Evolutionary conservation across 768 basidiomycete species (phyloP).

Genomic region (Vararia minispora): DNA sequence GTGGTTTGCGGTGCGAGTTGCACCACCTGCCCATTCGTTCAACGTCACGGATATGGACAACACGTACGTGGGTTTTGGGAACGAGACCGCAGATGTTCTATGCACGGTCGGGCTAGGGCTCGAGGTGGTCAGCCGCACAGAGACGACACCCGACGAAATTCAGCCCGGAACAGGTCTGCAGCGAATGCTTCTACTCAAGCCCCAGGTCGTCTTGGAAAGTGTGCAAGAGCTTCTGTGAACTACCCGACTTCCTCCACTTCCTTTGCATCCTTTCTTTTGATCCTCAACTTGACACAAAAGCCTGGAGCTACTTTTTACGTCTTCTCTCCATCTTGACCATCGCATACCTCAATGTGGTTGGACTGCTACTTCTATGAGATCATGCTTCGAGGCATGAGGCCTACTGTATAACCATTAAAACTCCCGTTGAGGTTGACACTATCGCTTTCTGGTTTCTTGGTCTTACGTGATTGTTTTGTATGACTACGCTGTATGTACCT

Average conservation of each 20-base stretch:
- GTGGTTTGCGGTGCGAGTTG: constrained; percentile 19
- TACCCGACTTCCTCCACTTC: constrained; percentile 1
- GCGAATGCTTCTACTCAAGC: constrained; percentile 13
- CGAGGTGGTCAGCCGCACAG: constrained; percentile 7
- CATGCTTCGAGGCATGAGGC: too few species aligned
- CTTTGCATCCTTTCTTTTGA: constrained; percentile 7
- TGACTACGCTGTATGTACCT: too few species aligned
- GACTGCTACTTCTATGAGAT: too few species aligned
- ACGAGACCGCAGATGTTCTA: constrained; percentile 9
- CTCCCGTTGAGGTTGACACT: too few species aligned
- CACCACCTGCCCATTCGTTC: constrained; percentile 7
- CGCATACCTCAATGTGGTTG: too few species aligned
- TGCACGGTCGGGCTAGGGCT: constrained; percentile 12
- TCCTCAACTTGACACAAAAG: too few species aligned
- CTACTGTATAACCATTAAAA: too few species aligned
- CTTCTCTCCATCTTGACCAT: too few species aligned
- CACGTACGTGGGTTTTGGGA: constrained; percentile 13
- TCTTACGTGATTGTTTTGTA: too few species aligned
- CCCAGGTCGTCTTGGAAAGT: constrained; percentile 15
- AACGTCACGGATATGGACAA: constrained; percentile 11
- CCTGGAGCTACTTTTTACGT: too few species aligned
- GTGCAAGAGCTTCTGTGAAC: constrained; percentile 14
- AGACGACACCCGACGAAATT: constrained; percentile 2
- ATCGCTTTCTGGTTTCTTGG: too few species aligned
- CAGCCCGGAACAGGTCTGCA: too few species aligned